Conservation (phyloP, 148 eudicot genomes). For the Rhododendron griersonianum region DNA sequence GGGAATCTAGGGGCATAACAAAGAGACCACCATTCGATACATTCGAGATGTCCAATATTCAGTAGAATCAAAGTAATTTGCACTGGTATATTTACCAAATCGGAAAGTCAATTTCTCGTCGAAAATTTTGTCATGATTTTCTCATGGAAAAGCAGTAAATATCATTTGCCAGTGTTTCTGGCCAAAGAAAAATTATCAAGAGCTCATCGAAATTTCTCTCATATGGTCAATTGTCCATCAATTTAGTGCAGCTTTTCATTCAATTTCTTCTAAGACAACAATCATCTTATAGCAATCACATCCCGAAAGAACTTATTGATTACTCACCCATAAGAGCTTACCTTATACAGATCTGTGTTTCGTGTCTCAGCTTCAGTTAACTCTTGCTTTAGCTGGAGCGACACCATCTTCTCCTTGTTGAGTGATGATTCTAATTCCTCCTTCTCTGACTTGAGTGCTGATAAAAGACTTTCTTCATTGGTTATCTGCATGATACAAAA, state of each 20-base stretch:
- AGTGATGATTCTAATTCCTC: constrained; percentile 69
- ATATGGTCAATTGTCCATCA: background rate
- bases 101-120: too few relatives aligned
- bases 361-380: constrained; percentile 67
- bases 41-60: background rate
- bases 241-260: background rate
- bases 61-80: background rate
- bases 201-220: background rate
- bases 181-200: background rate
- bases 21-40: background rate
- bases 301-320: background rate
- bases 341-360: constrained; percentile 80
- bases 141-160: background rate
- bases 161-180: background rate
- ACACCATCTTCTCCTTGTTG: constrained; percentile 54
- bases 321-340: constrained; percentile 15
- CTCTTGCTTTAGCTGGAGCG: constrained; percentile 74
- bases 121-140: constrained; percentile 2
- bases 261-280: background rate
- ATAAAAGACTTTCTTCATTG: constrained; percentile 37
- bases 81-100: background rate
- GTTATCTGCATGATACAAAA: constrained; percentile 40
- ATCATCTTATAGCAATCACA: background rate
- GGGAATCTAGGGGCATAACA: background rate
- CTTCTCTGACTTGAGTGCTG: constrained; percentile 62